A percentile compares a stretch with the other conserved stretches of the same genome.
These are phyloP conservation scores for Sutorius australiensis DNA, from an alignment of 768 basidiomycete species.

Conservation along the genomic window DNA sequence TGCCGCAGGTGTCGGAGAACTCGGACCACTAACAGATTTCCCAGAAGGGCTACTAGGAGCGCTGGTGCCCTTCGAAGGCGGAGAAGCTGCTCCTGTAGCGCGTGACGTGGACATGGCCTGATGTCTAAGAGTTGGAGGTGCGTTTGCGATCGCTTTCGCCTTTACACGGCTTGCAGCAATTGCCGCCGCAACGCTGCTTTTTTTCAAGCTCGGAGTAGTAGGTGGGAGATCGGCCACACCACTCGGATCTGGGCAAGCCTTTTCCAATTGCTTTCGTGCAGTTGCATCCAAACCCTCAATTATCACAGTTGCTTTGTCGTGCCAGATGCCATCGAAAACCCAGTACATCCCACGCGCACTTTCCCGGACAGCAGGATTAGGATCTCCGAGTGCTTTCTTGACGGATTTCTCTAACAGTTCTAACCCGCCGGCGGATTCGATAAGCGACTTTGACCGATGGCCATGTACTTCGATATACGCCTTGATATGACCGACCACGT, in stretches of 20 bases:
- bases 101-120: conserved; percentile 75
- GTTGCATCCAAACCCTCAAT: conserved; percentile 62
- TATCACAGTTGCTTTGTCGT: conserved; percentile 59
- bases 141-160: conserved; percentile 77
- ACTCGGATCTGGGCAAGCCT: conserved; percentile 66
- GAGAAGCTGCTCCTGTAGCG: conserved; percentile 41
- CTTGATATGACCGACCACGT: conserved; percentile 65
- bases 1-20: conserved; percentile 36
- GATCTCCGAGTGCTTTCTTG: conserved; percentile 69
- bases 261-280: conserved; percentile 82
- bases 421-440: conserved; percentile 65
- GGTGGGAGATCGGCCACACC: conserved; percentile 38
- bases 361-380: conserved; percentile 78
- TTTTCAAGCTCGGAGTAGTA: conserved; percentile 61
- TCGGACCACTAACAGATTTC: conserved; percentile 37
- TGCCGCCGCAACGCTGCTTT: conserved; percentile 78
- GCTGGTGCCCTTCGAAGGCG: conserved; percentile 36
- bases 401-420: conserved; percentile 73
- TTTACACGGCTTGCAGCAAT: conserved; percentile 90
- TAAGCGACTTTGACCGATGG: conserved; percentile 51
- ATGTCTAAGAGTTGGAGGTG: conserved; percentile 76
- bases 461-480: conserved; percentile 74
- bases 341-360: conserved; percentile 72
- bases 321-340: conserved; percentile 76
- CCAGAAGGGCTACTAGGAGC: conserved; percentile 43